Percentiles rank a stretch among this genome's conserved stretches.
Evolutionary conservation across 2,329 filamentous ascomycete genomes (phyloP).

Genomic region (Colletotrichum sublineola): DNA sequence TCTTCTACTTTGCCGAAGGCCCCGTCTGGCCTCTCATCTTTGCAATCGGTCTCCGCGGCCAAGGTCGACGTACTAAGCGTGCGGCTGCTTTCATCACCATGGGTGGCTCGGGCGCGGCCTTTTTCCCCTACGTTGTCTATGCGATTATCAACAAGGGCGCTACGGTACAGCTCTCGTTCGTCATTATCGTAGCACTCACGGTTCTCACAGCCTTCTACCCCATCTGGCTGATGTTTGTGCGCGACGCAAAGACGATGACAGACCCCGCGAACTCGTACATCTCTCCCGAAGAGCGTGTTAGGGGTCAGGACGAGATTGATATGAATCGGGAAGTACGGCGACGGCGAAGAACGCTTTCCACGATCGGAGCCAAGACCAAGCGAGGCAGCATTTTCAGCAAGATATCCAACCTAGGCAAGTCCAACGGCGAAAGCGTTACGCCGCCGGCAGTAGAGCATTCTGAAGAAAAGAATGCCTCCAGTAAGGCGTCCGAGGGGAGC

Average conservation of each 20-base stretch:
- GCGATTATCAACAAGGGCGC: conserved; percentile 72
- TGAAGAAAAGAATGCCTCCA: conserved; percentile 35
- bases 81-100: conserved; percentile 84
- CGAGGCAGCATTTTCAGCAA: conserved; percentile 35
- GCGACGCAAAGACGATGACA: conserved; percentile 61
- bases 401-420: conserved; percentile 32
- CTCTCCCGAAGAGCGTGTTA: conserved; percentile 34
- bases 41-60: conserved; percentile 81
- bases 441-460: conserved; percentile 36
- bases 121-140: conserved; percentile 81
- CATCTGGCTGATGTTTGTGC: conserved; percentile 61
- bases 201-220: conserved; percentile 62
- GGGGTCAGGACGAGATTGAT: conserved; percentile 33
- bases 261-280: conserved; percentile 48
- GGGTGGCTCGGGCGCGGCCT: conserved; percentile 78
- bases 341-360: conserved; percentile 25
- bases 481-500: conserved; percentile 37
- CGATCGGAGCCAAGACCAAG: conserved; percentile 33
- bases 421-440: conserved; percentile 37
- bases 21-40: conserved; percentile 88
- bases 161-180: conserved; percentile 73
- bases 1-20: conserved; percentile 85
- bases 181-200: conserved; percentile 70
- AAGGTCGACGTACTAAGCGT: conserved; percentile 84
- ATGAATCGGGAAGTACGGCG: conserved; percentile 32